Conservation (phyloP, 2,329 filamentous ascomycete species). For the Ophiostoma australiae region DNA sequence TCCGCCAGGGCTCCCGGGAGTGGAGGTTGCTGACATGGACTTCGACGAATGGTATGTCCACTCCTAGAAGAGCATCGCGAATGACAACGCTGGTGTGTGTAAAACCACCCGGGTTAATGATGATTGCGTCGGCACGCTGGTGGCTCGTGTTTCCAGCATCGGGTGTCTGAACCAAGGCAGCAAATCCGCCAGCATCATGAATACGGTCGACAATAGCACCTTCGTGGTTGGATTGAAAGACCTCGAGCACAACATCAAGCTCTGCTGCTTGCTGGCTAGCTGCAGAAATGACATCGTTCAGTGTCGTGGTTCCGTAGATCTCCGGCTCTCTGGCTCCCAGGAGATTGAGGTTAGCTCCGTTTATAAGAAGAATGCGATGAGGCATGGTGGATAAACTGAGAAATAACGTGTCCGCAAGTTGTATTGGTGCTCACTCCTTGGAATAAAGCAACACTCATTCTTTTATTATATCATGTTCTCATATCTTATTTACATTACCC, state of each 20-base stretch:
- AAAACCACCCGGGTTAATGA: conserved; percentile 72
- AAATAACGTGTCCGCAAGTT: neutral
- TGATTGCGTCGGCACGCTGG: conserved; percentile 51
- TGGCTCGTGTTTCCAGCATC: neutral
- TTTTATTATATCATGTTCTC: neutral
- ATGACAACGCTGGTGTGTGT: conserved; percentile 74
- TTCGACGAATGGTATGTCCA: conserved; percentile 69
- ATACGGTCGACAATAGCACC: conserved; percentile 69
- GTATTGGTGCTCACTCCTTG: neutral
- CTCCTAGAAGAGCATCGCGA: conserved; percentile 66
- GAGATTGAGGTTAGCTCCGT: conserved; percentile 79
- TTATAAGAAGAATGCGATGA: conserved; percentile 62
- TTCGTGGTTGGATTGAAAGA: conserved; percentile 75
- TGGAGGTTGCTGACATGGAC: conserved; percentile 74
- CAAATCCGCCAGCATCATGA: conserved; percentile 39
- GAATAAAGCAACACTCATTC: neutral
- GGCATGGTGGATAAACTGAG: conserved; percentile 31
- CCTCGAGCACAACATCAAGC: conserved; percentile 47
- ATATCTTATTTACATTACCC: conserved; percentile 7
- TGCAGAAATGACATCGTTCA: conserved; percentile 53
- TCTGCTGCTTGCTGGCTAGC: conserved; percentile 46
- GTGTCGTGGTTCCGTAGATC: conserved; percentile 66
- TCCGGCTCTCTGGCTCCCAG: conserved; percentile 69
- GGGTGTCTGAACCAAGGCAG: conserved; percentile 4
- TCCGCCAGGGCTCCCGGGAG: conserved; percentile 61